Evolutionary conservation across 2,329 filamentous ascomycete species (phyloP).

Genomic region (Botryosphaeria agaves): DNA sequence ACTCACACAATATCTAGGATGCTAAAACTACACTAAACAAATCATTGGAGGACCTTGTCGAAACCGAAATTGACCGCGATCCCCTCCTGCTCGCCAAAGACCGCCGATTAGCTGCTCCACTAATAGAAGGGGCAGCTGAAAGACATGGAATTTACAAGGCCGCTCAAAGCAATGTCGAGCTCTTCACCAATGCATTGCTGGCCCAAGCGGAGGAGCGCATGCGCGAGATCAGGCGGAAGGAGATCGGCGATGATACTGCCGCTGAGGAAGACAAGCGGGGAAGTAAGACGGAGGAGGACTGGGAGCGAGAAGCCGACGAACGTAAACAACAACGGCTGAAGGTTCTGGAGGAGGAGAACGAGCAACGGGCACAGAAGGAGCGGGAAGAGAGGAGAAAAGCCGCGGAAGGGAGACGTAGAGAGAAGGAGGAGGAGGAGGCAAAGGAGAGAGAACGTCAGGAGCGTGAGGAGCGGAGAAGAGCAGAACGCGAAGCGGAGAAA

Average conservation of each 20-base stretch:
- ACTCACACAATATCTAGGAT: slow-evolving; percentile 29
- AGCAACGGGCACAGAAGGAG: slow-evolving; percentile 39
- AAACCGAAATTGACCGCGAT: slow-evolving; percentile 59
- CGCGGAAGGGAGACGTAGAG: slow-evolving; percentile 30
- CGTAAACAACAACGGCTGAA: slow-evolving; percentile 44
- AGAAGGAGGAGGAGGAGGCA: slow-evolving; percentile 26
- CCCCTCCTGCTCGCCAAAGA: slow-evolving; percentile 56
- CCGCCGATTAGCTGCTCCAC: slow-evolving; percentile 52
- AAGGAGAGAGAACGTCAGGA: slow-evolving; percentile 24
- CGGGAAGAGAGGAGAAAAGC: slow-evolving; percentile 42
- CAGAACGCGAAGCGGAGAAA: slow-evolving; percentile 30
- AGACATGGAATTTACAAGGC: slow-evolving; percentile 59
- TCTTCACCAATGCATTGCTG: slow-evolving; percentile 47
- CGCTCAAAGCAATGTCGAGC: slow-evolving; percentile 48
- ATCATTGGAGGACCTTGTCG: slow-evolving; percentile 51
- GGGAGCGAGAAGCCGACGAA: slow-evolving; percentile 46
- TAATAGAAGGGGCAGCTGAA: slow-evolving; percentile 65
- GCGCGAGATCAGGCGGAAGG: slow-evolving; percentile 46
- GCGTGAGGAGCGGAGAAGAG: slow-evolving; percentile 28
- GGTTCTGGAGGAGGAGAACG: slow-evolving; percentile 41
- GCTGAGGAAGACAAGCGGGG: slow-evolving; percentile 47
- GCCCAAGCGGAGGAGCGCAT: slow-evolving; percentile 51
- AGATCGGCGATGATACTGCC: slow-evolving; percentile 54
- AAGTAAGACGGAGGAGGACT: slow-evolving; percentile 56
- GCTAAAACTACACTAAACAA: slow-evolving; percentile 51